These are phyloP conservation scores for Microcyclospora pomicola DNA, from an alignment of 2,329 filamentous ascomycete species.

Conservation along the genomic window DNA sequence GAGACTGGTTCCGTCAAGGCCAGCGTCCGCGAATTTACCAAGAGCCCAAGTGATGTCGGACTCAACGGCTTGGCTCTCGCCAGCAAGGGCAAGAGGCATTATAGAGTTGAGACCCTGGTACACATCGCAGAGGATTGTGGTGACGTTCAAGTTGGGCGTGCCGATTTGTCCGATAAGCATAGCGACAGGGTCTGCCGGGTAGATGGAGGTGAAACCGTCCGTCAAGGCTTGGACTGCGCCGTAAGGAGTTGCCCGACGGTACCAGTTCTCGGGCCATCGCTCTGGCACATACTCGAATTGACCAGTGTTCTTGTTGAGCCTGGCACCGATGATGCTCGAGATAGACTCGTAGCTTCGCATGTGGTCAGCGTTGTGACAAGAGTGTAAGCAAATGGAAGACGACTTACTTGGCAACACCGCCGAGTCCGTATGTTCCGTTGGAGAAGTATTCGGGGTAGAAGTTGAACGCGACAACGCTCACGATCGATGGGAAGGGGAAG, in stretches of 20 bases:
- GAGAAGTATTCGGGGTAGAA: conserved; percentile 22
- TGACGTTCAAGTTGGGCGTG: conserved; percentile 11
- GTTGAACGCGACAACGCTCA: conserved; percentile 16
- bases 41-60: conserved; percentile 19
- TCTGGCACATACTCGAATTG: conserved; percentile 19
- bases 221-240: conserved; percentile 19
- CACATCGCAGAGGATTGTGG: conserved; percentile 21
- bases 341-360: conserved; percentile 15
- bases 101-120: conserved; percentile 25
- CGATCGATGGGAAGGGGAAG: conserved; percentile 22
- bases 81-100: conserved; percentile 21
- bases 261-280: conserved; percentile 18
- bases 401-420: conserved; percentile 20
- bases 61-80: conserved; percentile 11
- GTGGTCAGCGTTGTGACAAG: no score
- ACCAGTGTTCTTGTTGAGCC: conserved; percentile 12
- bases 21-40: conserved; percentile 17
- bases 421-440: conserved; percentile 23
- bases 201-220: conserved; percentile 22
- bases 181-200: conserved; percentile 8
- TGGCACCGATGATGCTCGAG: conserved; percentile 17
- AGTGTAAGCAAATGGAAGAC: no score
- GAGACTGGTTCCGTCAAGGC: conserved; percentile 19
- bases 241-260: conserved; percentile 16
- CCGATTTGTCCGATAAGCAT: conserved; percentile 24